phyloP scores from a whole-genome alignment of 768 basidiomycete genomes.

The Serpula lacrymans region DNA sequence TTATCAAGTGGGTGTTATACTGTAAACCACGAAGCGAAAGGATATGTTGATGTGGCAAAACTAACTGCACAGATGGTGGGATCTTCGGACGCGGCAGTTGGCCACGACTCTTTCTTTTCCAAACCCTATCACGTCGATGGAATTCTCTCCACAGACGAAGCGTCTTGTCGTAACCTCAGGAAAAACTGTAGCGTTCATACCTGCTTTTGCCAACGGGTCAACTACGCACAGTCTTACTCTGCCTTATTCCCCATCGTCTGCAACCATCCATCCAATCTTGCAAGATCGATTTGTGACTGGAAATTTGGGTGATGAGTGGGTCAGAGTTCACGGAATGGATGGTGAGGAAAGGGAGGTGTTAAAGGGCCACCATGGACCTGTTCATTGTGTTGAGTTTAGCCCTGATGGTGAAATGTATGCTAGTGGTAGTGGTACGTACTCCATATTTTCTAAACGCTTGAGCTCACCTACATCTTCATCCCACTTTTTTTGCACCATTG shows the following conservation, averaged over 20 bases:
- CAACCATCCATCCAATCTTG: conserved; percentile 87
- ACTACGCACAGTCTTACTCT: conserved; percentile 76
- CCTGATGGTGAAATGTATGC: conserved; percentile 98
- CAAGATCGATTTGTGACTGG: conserved; percentile 94
- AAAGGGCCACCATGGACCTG: conserved; percentile 97
- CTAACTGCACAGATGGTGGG: conserved; percentile 80
- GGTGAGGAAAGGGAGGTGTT: conserved; percentile 89
- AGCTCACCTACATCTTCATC: conserved; percentile 5
- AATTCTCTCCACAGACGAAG: conserved; percentile 76
- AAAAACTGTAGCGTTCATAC: conserved; percentile 89
- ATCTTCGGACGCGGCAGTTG: conserved; percentile 73
- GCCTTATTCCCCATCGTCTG: conserved; percentile 86
- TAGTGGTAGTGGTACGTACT: conserved; percentile 84
- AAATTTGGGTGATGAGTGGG: conserved; percentile 90
- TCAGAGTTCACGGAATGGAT: conserved; percentile 85
- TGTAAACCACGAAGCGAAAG: no score
- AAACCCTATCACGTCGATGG: conserved; percentile 90
- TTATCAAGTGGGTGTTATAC: conserved; percentile 62
- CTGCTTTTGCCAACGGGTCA: conserved; percentile 58
- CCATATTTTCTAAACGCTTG: background rate
- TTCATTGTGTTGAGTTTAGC: conserved; percentile 89
- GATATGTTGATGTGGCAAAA: no score
- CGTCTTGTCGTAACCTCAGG: conserved; percentile 90
- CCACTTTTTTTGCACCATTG: conserved; percentile 7
- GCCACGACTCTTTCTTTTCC: conserved; percentile 71